Conservation (phyloP, 768 basidiomycete species). For the Zangia roseola region DNA sequence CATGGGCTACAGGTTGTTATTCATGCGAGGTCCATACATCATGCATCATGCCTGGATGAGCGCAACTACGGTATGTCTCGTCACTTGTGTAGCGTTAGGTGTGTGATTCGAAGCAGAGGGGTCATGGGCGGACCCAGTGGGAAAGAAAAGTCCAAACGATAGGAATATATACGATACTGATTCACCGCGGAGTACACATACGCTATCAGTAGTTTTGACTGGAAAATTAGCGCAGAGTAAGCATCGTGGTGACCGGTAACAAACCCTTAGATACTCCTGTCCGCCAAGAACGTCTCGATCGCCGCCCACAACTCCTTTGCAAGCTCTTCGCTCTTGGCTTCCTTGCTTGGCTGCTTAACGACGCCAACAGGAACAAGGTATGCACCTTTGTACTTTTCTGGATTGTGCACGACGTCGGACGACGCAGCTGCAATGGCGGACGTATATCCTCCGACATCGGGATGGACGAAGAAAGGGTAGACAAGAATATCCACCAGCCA, state of each 20-base stretch:
- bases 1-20: too few species aligned
- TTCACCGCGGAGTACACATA: too few species aligned
- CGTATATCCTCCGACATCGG: slow-evolving; percentile 27
- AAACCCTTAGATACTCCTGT: slow-evolving; percentile 17
- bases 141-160: too few species aligned
- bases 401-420: slow-evolving; percentile 16
- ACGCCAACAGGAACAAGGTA: slow-evolving; percentile 29
- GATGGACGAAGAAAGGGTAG: slow-evolving; percentile 16
- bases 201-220: too few species aligned
- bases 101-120: too few species aligned
- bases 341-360: slow-evolving; percentile 10
- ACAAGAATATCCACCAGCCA: slow-evolving; percentile 20
- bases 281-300: slow-evolving; percentile 27
- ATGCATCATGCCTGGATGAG: too few species aligned
- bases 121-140: too few species aligned
- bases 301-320: slow-evolving; percentile 29
- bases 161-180: too few species aligned
- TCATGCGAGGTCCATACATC: too few species aligned
- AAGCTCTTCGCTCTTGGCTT: slow-evolving; percentile 21
- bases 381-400: slow-evolving; percentile 29
- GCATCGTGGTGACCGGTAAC: neutral
- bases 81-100: too few species aligned
- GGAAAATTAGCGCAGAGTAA: too few species aligned
- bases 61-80: too few species aligned
- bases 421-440: slow-evolving; percentile 32